Percentiles rank a stretch among this genome's conserved stretches.
phyloP scores from a whole-genome alignment of 2,329 filamentous ascomycete genomes.

The Phaeosphaeria sp. region DNA sequence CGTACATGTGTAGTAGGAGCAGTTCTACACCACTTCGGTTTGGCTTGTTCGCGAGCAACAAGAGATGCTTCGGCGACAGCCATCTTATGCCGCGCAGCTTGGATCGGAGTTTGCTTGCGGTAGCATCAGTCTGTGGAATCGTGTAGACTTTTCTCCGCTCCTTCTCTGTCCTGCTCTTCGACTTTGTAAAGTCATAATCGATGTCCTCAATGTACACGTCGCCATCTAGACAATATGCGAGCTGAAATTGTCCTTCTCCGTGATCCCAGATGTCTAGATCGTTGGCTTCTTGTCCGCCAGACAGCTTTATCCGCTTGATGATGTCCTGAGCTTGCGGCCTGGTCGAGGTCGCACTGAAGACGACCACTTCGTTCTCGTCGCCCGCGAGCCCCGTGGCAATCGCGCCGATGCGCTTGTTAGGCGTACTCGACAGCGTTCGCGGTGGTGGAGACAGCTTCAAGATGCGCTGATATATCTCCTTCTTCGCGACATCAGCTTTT shows the following conservation, averaged over 20 bases:
- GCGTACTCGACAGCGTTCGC: slow-evolving; percentile 52
- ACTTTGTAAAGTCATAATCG: slow-evolving; percentile 55
- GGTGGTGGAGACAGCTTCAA: slow-evolving; percentile 63
- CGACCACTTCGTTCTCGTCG: slow-evolving; percentile 73
- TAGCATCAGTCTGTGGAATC: slow-evolving; percentile 37
- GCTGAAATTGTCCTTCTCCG: slow-evolving; percentile 67
- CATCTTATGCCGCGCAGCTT: slow-evolving; percentile 66
- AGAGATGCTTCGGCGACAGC: slow-evolving; percentile 59
- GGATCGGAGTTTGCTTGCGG: slow-evolving; percentile 50
- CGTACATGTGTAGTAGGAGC: slow-evolving; percentile 65
- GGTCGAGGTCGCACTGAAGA: slow-evolving; percentile 73
- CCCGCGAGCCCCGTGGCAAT: slow-evolving; percentile 80
- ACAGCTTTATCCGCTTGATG: slow-evolving; percentile 60
- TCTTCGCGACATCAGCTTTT: slow-evolving; percentile 49
- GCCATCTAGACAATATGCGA: slow-evolving; percentile 80
- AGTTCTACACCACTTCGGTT: slow-evolving; percentile 64
- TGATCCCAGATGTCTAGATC: slow-evolving; percentile 75
- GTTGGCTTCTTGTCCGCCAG: slow-evolving; percentile 64
- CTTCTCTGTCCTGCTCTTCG: slow-evolving; percentile 43
- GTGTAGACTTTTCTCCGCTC: slow-evolving; percentile 39
- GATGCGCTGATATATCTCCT: slow-evolving; percentile 67
- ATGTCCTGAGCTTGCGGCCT: slow-evolving; percentile 58
- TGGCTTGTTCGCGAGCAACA: slow-evolving; percentile 64
- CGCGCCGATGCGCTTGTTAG: slow-evolving; percentile 72
- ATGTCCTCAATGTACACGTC: slow-evolving; percentile 74